A percentile compares a stretch with the other conserved stretches of the same genome.
These are phyloP conservation scores for Penicillium rolfsii DNA, from an alignment of 2,329 filamentous ascomycete genomes.

Conservation along the genomic window DNA sequence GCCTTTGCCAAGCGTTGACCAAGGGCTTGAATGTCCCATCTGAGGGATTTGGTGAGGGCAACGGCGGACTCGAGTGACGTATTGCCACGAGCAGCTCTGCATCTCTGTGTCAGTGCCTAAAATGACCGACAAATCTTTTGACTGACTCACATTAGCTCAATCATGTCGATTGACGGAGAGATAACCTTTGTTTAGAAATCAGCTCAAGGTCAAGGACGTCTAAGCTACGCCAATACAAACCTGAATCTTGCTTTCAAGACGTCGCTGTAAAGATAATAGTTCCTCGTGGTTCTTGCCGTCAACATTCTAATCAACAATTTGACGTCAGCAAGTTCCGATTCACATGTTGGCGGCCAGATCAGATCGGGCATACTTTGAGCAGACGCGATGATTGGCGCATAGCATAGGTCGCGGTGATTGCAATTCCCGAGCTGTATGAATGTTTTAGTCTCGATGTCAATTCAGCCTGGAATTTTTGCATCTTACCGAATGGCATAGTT, in stretches of 20 bases:
- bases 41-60: slow-evolving; percentile 77
- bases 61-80: slow-evolving; percentile 84
- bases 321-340: slow-evolving; percentile 9
- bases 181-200: slow-evolving; percentile 63
- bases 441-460: slow-evolving; percentile 14
- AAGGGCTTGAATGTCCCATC: slow-evolving; percentile 79
- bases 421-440: slow-evolving; percentile 68
- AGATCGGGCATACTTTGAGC: slow-evolving; percentile 59
- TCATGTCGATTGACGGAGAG: slow-evolving; percentile 87
- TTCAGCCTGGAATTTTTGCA: slow-evolving; percentile 29
- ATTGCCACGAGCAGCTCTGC: slow-evolving; percentile 70
- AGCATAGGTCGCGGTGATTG: slow-evolving; percentile 83
- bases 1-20: slow-evolving; percentile 74
- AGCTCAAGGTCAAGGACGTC: slow-evolving; percentile 7
- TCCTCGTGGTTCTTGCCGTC: slow-evolving; percentile 73
- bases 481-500: slow-evolving; percentile 79
- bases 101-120: background rate
- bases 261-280: slow-evolving; percentile 70
- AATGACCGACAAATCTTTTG: too few relatives aligned
- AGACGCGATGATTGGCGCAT: slow-evolving; percentile 78
- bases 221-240: slow-evolving; percentile 56
- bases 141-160: slow-evolving; percentile 74
- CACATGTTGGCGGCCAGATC: background rate
- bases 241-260: slow-evolving; percentile 83
- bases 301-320: slow-evolving; percentile 57